These are phyloP conservation scores for Aspergillus ibericus DNA, from an alignment of 2,329 filamentous ascomycete species.

Conservation along the genomic window DNA sequence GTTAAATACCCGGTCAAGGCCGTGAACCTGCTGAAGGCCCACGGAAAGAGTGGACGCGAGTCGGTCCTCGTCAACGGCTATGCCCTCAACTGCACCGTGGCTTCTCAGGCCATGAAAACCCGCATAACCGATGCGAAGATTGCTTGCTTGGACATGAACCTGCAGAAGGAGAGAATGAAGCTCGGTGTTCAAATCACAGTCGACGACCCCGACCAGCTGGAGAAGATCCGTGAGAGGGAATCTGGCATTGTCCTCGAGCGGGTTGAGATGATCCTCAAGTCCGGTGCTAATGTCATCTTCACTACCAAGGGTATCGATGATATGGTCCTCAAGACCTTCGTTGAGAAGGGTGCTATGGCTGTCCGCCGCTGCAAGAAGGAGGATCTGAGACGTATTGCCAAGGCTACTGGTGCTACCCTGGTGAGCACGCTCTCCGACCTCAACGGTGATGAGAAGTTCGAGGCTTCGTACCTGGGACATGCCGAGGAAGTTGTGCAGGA, in stretches of 20 bases:
- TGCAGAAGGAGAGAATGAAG: slow-evolving; percentile 99
- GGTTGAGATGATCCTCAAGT: slow-evolving; percentile 96
- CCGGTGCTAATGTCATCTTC: slow-evolving; percentile 91
- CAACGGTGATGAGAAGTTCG: slow-evolving; percentile 96
- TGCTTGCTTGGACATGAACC: slow-evolving; percentile 93
- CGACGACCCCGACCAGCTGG: slow-evolving; percentile 93
- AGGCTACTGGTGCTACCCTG: slow-evolving; percentile 89
- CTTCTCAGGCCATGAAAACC: slow-evolving; percentile 96
- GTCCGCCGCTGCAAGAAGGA: slow-evolving; percentile 98
- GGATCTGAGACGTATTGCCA: slow-evolving; percentile 91
- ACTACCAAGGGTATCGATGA: slow-evolving; percentile 99
- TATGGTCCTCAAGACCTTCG: slow-evolving; percentile 86
- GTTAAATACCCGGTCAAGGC: slow-evolving; percentile 98
- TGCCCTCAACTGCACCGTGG: slow-evolving; percentile 96
- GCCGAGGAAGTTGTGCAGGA: slow-evolving; percentile 98
- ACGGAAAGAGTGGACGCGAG: slow-evolving; percentile 88
- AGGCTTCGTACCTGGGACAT: slow-evolving; percentile 81
- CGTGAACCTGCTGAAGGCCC: slow-evolving; percentile 97
- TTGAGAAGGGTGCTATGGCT: slow-evolving; percentile 93
- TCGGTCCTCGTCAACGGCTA: slow-evolving; percentile 93
- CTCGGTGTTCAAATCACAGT: slow-evolving; percentile 97
- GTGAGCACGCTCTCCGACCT: slow-evolving; percentile 92
- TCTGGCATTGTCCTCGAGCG: slow-evolving; percentile 89
- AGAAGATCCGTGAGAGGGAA: slow-evolving; percentile 93
- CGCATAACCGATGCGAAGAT: slow-evolving; percentile 93